These are phyloP conservation scores for Dothidotthia symphoricarpi DNA, from an alignment of 2,329 filamentous ascomycete genomes.

Conservation along the genomic window DNA sequence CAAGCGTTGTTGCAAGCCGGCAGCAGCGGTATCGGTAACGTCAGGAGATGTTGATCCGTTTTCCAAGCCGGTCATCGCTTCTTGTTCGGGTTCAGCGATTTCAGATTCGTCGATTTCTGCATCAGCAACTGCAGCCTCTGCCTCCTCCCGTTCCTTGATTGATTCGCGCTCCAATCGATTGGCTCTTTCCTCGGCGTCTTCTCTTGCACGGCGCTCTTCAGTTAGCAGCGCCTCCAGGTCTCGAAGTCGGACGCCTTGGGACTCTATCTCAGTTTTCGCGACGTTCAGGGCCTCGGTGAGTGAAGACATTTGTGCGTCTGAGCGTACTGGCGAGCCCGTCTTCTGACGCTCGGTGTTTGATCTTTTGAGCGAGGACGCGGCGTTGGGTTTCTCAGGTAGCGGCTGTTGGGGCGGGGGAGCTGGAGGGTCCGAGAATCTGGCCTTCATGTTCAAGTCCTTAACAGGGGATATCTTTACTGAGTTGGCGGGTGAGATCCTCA, in stretches of 20 bases:
- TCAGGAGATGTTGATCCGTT: constrained; percentile 24
- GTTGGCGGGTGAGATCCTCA: constrained; percentile 43
- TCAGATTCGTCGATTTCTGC: constrained; percentile 19
- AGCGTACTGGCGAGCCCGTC: constrained; percentile 58
- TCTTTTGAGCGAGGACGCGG: constrained; percentile 65
- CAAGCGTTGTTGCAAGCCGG: constrained; percentile 66
- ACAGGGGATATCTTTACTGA: constrained; percentile 47
- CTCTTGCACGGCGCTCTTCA: constrained; percentile 76
- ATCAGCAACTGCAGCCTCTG: constrained; percentile 29
- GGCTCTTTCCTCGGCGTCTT: constrained; percentile 79
- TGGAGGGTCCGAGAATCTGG: constrained; percentile 87
- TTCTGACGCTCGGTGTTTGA: constrained; percentile 73
- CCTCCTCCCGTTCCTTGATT: constrained; percentile 38
- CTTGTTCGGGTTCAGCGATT: constrained; percentile 9
- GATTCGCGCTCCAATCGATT: constrained; percentile 66
- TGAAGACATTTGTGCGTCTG: constrained; percentile 73
- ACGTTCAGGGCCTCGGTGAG: constrained; percentile 81
- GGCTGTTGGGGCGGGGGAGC: constrained; percentile 92
- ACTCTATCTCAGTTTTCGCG: constrained; percentile 82
- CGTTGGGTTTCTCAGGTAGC: constrained; percentile 87
- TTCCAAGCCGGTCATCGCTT: constrained; percentile 15
- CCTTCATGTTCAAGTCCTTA: constrained; percentile 66
- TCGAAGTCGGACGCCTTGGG: constrained; percentile 74
- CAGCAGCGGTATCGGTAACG: constrained; percentile 39
- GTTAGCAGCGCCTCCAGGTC: constrained; percentile 76